Evolutionary conservation across 768 basidiomycete species (phyloP), one percentile per base, ranked within the genome.

Genomic region (Rhodotorula diobovata): DNA sequence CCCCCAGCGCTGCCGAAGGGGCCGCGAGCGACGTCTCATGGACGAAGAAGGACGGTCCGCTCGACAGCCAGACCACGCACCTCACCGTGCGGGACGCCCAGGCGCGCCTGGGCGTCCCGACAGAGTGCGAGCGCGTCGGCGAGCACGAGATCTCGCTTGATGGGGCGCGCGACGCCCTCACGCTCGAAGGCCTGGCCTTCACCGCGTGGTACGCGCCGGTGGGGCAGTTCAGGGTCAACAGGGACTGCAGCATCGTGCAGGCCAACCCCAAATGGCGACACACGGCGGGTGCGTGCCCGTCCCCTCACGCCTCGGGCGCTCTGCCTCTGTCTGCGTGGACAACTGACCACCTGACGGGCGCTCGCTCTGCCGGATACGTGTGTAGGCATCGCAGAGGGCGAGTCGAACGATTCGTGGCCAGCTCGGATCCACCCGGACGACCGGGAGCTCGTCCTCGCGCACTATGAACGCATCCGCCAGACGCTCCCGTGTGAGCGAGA

Each of bases 101-200:
- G 16, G 2, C 21, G 5, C 48, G 48, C 48, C 48, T 50, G 23
- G 53, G 30, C 30, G 9, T 3, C 30, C 3, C 15, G 16, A 23
- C 35, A 9, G 5, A 2, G 28, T 4, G 4, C 28, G 48, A 53
- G 35, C 61, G 20, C 18, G 3, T 39, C 55, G 55, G 55, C 55
- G 55, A 56, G 6, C 23, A 35, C 25, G 70, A 71, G 30, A 62
- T 71, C 48, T 63, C 51, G 10, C 39, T 30, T 10, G 66, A 67
- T 28, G 51, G 56, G 25, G 56, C 56, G 21, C 23, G 16, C 9
- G 68, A 69, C 57, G 48, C 68, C 30, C 53, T 56, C 37, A 15
- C 50, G 56, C 37, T 69, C 39, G 62, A 69, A 28, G 67, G 67
- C 5, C 63, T 68, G 55, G 61, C 61, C 8, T 63, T 37, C 61